These are phyloP conservation scores for Chaetoceros muelleri DNA, from an alignment of 108 stramenopile genomes.

Conservation along the genomic window DNA sequence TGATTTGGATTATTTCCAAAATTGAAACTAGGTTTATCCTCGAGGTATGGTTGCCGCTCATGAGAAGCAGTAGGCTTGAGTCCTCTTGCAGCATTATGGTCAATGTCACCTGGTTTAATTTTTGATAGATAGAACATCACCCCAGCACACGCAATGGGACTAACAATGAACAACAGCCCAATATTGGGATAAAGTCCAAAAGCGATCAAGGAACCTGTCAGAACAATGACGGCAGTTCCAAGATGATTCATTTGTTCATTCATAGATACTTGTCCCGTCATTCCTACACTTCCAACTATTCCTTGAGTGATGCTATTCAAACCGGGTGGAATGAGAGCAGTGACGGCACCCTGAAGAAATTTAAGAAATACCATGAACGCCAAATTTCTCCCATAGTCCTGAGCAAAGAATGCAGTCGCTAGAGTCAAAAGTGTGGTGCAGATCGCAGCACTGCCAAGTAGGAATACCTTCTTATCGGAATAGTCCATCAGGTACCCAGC, in stretches of 20 bases:
- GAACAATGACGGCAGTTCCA: slow-evolving; percentile 79
- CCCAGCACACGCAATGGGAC: slow-evolving; percentile 72
- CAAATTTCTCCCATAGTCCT: slow-evolving; percentile 53
- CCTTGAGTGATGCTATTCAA: slow-evolving; percentile 83
- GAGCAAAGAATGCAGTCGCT: slow-evolving; percentile 61
- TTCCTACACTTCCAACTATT: slow-evolving; percentile 73
- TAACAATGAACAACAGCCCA: slow-evolving; percentile 64
- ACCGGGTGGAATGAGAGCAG: slow-evolving; percentile 80
- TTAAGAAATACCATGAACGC: slow-evolving; percentile 69
- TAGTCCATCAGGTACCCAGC: slow-evolving; percentile 84
- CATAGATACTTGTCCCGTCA: slow-evolving; percentile 73
- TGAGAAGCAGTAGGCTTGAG: slow-evolving; percentile 10
- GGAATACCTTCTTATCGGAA: slow-evolving; percentile 57
- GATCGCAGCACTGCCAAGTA: slow-evolving; percentile 52
- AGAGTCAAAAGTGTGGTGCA: slow-evolving; percentile 57
- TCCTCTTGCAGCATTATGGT: slow-evolving; percentile 82
- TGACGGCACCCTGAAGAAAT: slow-evolving; percentile 70
- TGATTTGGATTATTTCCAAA: slow-evolving; percentile 16
- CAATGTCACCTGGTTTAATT: slow-evolving; percentile 70
- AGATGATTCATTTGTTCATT: slow-evolving; percentile 90
- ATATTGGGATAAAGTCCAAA: slow-evolving; percentile 66
- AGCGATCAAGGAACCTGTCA: slow-evolving; percentile 53
- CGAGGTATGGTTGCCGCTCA: slow-evolving; percentile 7
- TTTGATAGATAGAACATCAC: slow-evolving; percentile 51
- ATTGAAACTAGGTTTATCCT: slow-evolving; percentile 47